Percentiles rank a stretch among this genome's conserved stretches.
phyloP scores from a whole-genome alignment of 768 basidiomycete species.

The Roridomyces roridus region DNA sequence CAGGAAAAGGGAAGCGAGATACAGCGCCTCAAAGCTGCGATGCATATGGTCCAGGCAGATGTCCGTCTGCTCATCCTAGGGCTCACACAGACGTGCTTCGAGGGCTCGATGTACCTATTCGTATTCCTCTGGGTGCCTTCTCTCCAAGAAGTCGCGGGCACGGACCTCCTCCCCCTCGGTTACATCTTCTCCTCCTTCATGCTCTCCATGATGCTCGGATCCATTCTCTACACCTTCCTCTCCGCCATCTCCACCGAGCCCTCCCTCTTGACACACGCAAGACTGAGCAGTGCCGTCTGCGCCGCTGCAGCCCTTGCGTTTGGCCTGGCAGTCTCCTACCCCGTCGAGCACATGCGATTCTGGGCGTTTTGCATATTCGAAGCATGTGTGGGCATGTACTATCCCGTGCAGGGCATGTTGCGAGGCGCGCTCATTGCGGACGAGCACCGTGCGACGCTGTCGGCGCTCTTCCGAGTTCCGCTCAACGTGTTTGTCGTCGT shows the following conservation, averaged over 20 bases:
- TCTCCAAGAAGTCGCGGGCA: too few relatives aligned
- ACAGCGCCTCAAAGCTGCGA: slow-evolving; percentile 59
- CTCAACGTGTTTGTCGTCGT: slow-evolving; percentile 77
- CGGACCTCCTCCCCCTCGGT: slow-evolving; percentile 76
- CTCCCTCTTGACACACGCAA: slow-evolving; percentile 64
- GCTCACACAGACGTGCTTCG: slow-evolving; percentile 80
- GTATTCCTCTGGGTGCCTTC: slow-evolving; percentile 85
- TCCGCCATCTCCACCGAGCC: slow-evolving; percentile 27
- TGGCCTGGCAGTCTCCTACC: slow-evolving; percentile 50
- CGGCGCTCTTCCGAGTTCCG: slow-evolving; percentile 74
- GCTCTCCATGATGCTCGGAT: slow-evolving; percentile 84
- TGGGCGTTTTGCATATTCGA: slow-evolving; percentile 81
- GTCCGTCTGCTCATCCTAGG: slow-evolving; percentile 67
- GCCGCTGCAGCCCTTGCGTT: slow-evolving; percentile 63
- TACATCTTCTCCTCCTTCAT: slow-evolving; percentile 85
- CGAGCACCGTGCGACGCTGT: slow-evolving; percentile 76
- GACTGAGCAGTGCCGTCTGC: slow-evolving; percentile 69
- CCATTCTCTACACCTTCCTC: slow-evolving; percentile 61
- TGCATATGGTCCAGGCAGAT: slow-evolving; percentile 62
- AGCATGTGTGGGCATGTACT: slow-evolving; percentile 81
- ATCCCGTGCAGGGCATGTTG: slow-evolving; percentile 79
- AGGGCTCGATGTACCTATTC: slow-evolving; percentile 86
- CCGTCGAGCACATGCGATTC: slow-evolving; percentile 58
- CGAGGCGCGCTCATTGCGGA: slow-evolving; percentile 70
- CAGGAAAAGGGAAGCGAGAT: slow-evolving; percentile 40